phyloP scores from a whole-genome alignment of 768 basidiomycete species.

The Termitomyces sp. region DNA sequence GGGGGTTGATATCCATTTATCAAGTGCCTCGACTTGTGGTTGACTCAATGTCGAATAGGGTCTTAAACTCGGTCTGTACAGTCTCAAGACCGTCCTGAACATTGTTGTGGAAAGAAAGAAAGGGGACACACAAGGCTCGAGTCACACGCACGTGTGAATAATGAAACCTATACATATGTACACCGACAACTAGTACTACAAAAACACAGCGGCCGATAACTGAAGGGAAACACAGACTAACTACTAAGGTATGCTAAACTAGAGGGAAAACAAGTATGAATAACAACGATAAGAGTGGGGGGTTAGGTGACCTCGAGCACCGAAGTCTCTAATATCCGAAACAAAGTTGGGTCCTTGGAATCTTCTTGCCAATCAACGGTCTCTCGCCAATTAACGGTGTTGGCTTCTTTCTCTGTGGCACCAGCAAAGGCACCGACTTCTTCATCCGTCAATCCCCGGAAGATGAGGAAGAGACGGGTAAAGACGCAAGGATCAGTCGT shows the following conservation, averaged over 20 bases:
- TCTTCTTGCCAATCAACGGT: slow-evolving; percentile 77
- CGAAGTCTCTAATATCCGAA: slow-evolving; percentile 76
- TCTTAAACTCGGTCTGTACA: slow-evolving; percentile 7
- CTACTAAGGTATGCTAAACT: slow-evolving; percentile 6
- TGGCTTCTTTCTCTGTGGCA: slow-evolving; percentile 84
- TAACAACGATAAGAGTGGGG: neutral
- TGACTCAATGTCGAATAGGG: slow-evolving; percentile 9
- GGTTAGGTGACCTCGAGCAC: slow-evolving; percentile 61
- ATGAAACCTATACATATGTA: neutral
- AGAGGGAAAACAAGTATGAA: slow-evolving; percentile 2
- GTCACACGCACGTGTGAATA: neutral
- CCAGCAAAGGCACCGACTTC: slow-evolving; percentile 69
- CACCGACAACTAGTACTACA: slow-evolving; percentile 9
- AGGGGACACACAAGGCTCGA: neutral
- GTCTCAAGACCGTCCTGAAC: slow-evolving; percentile 8
- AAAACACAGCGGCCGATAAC: neutral
- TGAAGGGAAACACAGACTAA: slow-evolving; percentile 1
- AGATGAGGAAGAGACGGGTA: slow-evolving; percentile 82
- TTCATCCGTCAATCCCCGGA: slow-evolving; percentile 76
- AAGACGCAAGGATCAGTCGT: slow-evolving; percentile 76
- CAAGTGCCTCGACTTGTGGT: slow-evolving; percentile 23
- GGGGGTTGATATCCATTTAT: slow-evolving; percentile 48
- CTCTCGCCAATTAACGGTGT: slow-evolving; percentile 75
- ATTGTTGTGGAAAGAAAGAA: slow-evolving; percentile 7
- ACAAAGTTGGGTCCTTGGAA: slow-evolving; percentile 66